These are phyloP conservation scores for Amanita pseudoporphyria DNA, from an alignment of 768 basidiomycete species.

Conservation along the genomic window DNA sequence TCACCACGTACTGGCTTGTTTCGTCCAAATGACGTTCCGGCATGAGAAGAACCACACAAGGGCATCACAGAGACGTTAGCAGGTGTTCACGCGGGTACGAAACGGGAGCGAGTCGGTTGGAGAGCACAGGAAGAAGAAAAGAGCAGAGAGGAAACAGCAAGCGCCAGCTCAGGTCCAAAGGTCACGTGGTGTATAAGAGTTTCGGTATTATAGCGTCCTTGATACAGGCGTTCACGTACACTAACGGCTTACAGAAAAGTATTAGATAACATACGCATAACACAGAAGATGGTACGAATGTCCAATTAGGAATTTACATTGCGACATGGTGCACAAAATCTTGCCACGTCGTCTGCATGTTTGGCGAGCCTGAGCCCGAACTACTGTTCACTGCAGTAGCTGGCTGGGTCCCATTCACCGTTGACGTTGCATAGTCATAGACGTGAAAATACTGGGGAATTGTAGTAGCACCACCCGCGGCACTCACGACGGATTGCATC, in stretches of 20 bases:
- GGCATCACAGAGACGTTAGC: slow-evolving; percentile 27
- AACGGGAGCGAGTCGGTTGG: neutral
- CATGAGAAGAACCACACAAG: slow-evolving; percentile 45
- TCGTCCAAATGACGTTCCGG: slow-evolving; percentile 46
- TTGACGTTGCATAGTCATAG: slow-evolving; percentile 51
- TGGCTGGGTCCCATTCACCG: slow-evolving; percentile 14
- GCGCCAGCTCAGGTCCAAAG: neutral
- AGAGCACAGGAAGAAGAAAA: no score
- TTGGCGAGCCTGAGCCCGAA: slow-evolving; percentile 46
- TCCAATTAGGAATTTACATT: slow-evolving; percentile 15
- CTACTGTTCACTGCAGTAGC: slow-evolving; percentile 20
- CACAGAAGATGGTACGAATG: neutral
- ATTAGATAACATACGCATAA: neutral
- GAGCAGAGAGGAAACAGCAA: neutral
- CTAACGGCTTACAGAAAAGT: slow-evolving; percentile 3
- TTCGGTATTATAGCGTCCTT: neutral
- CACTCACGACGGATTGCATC: neutral
- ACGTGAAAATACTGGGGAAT: slow-evolving; percentile 71
- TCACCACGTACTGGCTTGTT: slow-evolving; percentile 35
- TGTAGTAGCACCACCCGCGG: neutral
- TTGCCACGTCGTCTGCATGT: slow-evolving; percentile 55
- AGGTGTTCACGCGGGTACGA: neutral
- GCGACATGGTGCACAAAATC: slow-evolving; percentile 46
- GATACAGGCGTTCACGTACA: neutral
- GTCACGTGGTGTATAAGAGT: neutral